Percentiles rank a stretch among this genome's conserved stretches.
These are phyloP conservation scores for Chloropicon primus DNA, from an alignment of 139 green algal genomes.

Conservation along the genomic window DNA sequence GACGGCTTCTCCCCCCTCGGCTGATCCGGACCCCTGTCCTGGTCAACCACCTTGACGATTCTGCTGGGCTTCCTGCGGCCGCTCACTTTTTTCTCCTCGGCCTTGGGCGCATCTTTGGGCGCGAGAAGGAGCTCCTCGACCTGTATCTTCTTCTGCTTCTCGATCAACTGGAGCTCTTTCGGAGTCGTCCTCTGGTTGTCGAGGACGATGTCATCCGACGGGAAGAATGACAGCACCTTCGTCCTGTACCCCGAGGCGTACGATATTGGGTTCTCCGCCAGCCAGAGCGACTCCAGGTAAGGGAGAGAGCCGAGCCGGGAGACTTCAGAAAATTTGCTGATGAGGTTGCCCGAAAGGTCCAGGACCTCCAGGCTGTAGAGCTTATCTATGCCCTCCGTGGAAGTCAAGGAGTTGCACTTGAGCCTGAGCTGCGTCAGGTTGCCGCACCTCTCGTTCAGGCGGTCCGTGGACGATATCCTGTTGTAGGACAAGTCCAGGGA, in stretches of 20 bases:
- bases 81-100: not conserved
- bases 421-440: not conserved
- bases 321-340: not conserved
- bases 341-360: not conserved
- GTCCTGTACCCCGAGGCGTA: not conserved
- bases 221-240: not conserved
- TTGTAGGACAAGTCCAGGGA: not conserved
- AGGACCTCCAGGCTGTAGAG: not conserved
- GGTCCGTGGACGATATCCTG: not conserved
- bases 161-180: not conserved
- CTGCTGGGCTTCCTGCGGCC: not conserved
- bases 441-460: not conserved
- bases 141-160: not conserved
- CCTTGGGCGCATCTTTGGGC: not conserved
- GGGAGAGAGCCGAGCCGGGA: not conserved
- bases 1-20: not conserved
- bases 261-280: not conserved
- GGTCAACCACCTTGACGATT: not conserved
- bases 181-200: not conserved
- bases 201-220: not conserved
- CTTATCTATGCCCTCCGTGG: not conserved
- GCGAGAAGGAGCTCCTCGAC: not conserved
- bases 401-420: not conserved
- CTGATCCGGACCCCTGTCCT: not conserved
- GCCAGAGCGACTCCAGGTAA: not conserved